Conservation (phyloP, 129 eudicot species). For the Artemisia tridentata region DNA sequence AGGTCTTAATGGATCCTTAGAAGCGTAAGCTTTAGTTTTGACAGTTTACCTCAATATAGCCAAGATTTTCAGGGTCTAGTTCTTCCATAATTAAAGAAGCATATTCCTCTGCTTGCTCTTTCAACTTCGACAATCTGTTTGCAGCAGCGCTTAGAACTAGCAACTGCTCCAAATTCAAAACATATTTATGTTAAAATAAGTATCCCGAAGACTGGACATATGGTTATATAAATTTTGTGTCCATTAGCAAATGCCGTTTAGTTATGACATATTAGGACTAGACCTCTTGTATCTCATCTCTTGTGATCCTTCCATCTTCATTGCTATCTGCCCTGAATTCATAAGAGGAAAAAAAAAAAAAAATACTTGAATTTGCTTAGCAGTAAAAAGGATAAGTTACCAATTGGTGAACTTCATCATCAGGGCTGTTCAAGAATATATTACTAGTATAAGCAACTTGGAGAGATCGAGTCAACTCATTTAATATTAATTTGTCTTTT, state of each 20-base stretch:
- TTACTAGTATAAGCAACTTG: background rate
- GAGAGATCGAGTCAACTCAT: background rate
- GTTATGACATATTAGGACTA: background rate
- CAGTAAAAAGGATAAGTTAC: conserved; percentile 11
- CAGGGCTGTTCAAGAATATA: conserved; percentile 4
- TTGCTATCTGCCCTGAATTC: conserved; percentile 84
- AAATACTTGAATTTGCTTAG: background rate
- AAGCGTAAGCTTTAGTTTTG: background rate
- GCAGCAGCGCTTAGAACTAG: conserved; percentile 94
- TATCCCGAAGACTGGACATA: background rate
- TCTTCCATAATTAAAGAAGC: conserved; percentile 97
- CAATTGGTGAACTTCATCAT: background rate
- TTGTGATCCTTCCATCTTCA: conserved; percentile 89
- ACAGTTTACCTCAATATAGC: conserved; percentile 84
- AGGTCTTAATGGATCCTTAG: background rate
- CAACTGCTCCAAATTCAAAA: conserved; percentile 42
- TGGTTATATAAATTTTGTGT: conserved; percentile 8
- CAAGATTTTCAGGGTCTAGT: conserved; percentile 82
- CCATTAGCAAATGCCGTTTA: too few species aligned
- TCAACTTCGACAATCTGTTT: conserved; percentile 70
- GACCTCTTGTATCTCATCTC: conserved; percentile 96
- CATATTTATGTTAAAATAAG: too few species aligned
- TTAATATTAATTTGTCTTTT: too few species aligned
- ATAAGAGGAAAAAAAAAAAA: background rate
- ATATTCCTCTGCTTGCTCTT: conserved; percentile 87